Base-by-base conservation (phyloP, 331 rosid species). In the Pyrus hybrid region DNA sequence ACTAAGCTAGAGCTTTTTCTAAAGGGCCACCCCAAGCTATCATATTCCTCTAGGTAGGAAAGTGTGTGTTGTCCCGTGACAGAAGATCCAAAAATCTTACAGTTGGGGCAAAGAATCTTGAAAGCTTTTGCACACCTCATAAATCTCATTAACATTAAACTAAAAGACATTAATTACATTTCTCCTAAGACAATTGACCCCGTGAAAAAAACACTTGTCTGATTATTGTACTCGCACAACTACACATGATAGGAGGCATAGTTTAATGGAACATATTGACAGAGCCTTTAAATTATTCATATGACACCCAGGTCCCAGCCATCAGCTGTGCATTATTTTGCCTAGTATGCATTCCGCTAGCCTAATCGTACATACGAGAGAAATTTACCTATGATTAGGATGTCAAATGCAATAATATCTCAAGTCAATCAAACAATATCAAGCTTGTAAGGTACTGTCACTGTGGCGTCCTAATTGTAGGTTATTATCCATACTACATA, bases 61-160 rank as follows among this genome's bases (percentile, higher is more conserved):
- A 68, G 75, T 43, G 80, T 18, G 51, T 33, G 32, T 4, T 68
- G 63, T 73, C 97, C 77, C 90, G 91, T 89, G 97, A 91, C 87
- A 85, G 76, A 88, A 89, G 81, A 86, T 82, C 90, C 91, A 89
- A 86, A 51, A 86, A 73, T 68, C 83, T 72, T 71, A 70, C 82
- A 51, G 73, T 49, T 70, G 83, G 68, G 79, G 91, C 84, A 86
- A 86, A 82, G 85, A 90, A 83, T 84, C 87, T 66, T 51, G 63
- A 61, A 70, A 83, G 57, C 82, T 80, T 85, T 81, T 30, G n/a
- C 83, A 68, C 61, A 77, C 68, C 74, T 47, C 33, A 75, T 20
- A 72, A 65, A 33, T 61, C n/a, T 62, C 21, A 63, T 17, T n/a
- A 43, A 65, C 65, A 32, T 54, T 56, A 76, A 57, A 54, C 58